These are phyloP conservation scores for Scalesia atractyloides DNA, from an alignment of 129 eudicot species.

Conservation along the genomic window DNA sequence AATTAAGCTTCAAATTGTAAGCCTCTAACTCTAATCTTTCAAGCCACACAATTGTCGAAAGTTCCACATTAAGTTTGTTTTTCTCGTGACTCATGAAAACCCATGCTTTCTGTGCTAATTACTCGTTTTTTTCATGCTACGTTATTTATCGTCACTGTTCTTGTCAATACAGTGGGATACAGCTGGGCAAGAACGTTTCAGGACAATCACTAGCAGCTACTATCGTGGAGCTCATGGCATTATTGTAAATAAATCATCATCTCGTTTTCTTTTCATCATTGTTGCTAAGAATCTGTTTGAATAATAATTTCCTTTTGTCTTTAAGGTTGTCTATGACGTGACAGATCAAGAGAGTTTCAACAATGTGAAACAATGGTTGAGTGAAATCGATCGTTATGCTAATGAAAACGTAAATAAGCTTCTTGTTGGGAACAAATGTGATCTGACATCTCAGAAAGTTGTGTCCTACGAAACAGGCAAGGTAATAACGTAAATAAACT, in stretches of 20 bases:
- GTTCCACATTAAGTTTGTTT: conserved; percentile 4
- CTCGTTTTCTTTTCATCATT: conserved; percentile 11
- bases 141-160: neutral
- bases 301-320: neutral
- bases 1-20: conserved; percentile 87
- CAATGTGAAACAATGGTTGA: conserved; percentile 86
- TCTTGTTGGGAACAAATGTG: conserved; percentile 79
- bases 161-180: conserved; percentile 69
- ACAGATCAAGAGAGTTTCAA: conserved; percentile 85
- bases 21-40: conserved; percentile 14
- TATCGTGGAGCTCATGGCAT: conserved; percentile 97
- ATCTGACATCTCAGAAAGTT: conserved; percentile 53
- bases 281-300: conserved; percentile 1
- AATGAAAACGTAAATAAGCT: conserved; percentile 78
- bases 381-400: conserved; percentile 84
- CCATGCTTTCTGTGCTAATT: neutral
- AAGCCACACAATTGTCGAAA: neutral
- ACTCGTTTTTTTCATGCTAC: neutral
- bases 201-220: conserved; percentile 92
- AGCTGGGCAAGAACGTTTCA: conserved; percentile 92
- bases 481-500: conserved; percentile 28
- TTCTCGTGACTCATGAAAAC: neutral
- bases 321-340: conserved; percentile 76
- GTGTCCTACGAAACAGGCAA: conserved; percentile 62
- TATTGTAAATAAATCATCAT: conserved; percentile 50